These are phyloP conservation scores for Debaryomyces psychrophilus DNA, from an alignment of 1,139 yeast genomes.

Conservation along the genomic window DNA sequence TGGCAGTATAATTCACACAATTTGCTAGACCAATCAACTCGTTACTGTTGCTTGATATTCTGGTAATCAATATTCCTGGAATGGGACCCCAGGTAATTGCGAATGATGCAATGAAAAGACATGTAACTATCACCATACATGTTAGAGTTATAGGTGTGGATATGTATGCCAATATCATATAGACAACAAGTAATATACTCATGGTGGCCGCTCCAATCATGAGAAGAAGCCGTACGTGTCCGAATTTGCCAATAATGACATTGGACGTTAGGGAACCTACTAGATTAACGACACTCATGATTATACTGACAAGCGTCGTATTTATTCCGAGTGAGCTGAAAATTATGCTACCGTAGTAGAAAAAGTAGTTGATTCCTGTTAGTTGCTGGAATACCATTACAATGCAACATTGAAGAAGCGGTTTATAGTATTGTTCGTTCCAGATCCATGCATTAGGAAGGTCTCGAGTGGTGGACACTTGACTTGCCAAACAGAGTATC, in stretches of 20 bases:
- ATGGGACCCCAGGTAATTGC: constrained; percentile 41
- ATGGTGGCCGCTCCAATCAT: constrained; percentile 8
- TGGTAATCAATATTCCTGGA: constrained; percentile 29
- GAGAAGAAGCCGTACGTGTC: constrained; percentile 5
- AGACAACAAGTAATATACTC: constrained; percentile 5
- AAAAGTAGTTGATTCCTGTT: constrained; percentile 39
- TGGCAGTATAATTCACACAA: constrained; percentile 28
- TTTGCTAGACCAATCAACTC: constrained; percentile 27
- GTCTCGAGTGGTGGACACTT: neutral
- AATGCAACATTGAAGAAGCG: constrained; percentile 19
- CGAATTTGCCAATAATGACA: constrained; percentile 6
- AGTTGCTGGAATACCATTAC: constrained; percentile 37
- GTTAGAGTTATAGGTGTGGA: neutral
- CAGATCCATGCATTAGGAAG: constrained; percentile 5
- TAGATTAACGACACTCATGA: constrained; percentile 22
- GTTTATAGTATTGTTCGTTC: constrained; percentile 1
- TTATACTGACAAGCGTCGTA: constrained; percentile 13
- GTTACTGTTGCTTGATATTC: constrained; percentile 26
- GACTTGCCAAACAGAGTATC: neutral
- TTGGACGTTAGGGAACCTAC: constrained; percentile 20
- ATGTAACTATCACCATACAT: constrained; percentile 11
- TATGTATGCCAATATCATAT: constrained; percentile 5
- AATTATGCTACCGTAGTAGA: constrained; percentile 32
- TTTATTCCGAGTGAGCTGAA: constrained; percentile 17
- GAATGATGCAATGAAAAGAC: constrained; percentile 28